Conservation (phyloP, 1,284 basidiomycete genomes). For the Apiotrichum brassicae region DNA sequence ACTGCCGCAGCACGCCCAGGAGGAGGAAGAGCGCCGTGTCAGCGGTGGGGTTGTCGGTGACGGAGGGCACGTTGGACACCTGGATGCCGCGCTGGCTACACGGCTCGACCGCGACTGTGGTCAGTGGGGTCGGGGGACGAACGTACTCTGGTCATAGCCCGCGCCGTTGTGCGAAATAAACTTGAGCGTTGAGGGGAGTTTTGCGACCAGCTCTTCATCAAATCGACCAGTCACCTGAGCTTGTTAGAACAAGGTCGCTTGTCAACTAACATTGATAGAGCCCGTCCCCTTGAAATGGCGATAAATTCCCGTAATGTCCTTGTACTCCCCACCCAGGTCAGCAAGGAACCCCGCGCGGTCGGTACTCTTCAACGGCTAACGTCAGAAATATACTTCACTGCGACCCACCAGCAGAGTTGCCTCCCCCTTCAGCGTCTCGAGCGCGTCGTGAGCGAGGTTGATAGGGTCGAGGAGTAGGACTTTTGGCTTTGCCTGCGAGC, state of each 20-base stretch:
- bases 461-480: slow-evolving; percentile 25
- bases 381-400: no score
- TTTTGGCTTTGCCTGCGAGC: slow-evolving; percentile 8
- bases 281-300: slow-evolving; percentile 28
- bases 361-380: slow-evolving; percentile 18
- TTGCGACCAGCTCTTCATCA: slow-evolving; percentile 19
- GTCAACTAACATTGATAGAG: slow-evolving; percentile 21
- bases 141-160: slow-evolving; percentile 35
- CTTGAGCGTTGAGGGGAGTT: slow-evolving; percentile 13
- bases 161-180: slow-evolving; percentile 27
- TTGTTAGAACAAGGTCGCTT: slow-evolving; percentile 3
- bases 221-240: slow-evolving; percentile 22
- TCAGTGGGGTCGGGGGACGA: not conserved
- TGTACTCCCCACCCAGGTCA: slow-evolving; percentile 19
- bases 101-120: slow-evolving; percentile 55
- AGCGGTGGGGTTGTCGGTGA: slow-evolving; percentile 80
- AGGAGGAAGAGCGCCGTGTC: slow-evolving; percentile 77
- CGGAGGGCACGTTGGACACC: slow-evolving; percentile 76
- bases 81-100: slow-evolving; percentile 65
- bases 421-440: slow-evolving; percentile 8
- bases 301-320: slow-evolving; percentile 21
- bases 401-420: slow-evolving; percentile 20
- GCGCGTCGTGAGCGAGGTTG: slow-evolving; percentile 22
- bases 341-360: slow-evolving; percentile 18
- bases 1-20: slow-evolving; percentile 68